These are phyloP conservation scores for Pythium phragmiticola DNA, from an alignment of 352 stramenopile species.

Conservation along the genomic window DNA sequence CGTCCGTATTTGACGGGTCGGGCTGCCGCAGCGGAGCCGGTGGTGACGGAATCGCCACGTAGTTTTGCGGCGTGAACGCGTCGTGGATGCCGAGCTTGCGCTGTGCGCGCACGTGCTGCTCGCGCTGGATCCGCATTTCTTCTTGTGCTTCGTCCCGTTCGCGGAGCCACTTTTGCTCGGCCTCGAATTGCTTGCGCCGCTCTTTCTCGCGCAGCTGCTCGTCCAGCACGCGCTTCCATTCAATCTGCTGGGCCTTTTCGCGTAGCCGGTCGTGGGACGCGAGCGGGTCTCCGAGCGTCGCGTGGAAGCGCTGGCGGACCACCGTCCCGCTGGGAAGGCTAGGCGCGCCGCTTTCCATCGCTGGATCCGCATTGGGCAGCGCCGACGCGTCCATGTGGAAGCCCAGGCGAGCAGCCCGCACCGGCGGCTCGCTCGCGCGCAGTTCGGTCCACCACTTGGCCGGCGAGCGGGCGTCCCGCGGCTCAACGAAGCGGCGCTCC, in stretches of 20 bases:
- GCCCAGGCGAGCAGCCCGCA: slow-evolving; percentile 13
- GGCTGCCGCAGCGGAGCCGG: slow-evolving; percentile 3
- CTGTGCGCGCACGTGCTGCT: slow-evolving; percentile 64
- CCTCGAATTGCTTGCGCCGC: slow-evolving; percentile 44
- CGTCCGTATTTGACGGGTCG: not conserved
- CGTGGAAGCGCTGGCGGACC: slow-evolving; percentile 48
- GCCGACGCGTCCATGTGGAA: slow-evolving; percentile 26
- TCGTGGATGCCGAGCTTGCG: slow-evolving; percentile 31
- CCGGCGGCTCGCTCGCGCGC: slow-evolving; percentile 28
- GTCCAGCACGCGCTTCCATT: slow-evolving; percentile 67
- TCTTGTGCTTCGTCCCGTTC: slow-evolving; percentile 47
- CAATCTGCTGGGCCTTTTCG: slow-evolving; percentile 65
- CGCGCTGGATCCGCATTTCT: slow-evolving; percentile 49
- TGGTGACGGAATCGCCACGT: slow-evolving; percentile 19
- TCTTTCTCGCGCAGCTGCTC: slow-evolving; percentile 75
- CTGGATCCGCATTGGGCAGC: slow-evolving; percentile 5
- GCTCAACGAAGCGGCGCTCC: slow-evolving; percentile 44
- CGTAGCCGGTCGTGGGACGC: slow-evolving; percentile 44
- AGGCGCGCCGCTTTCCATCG: slow-evolving; percentile 25
- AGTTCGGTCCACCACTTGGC: slow-evolving; percentile 73
- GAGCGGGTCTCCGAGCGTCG: slow-evolving; percentile 44
- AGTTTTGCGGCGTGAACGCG: slow-evolving; percentile 19
- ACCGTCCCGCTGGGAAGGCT: slow-evolving; percentile 23
- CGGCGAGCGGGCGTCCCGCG: slow-evolving; percentile 48
- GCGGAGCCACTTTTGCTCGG: slow-evolving; percentile 33